Conservation (phyloP, 148 eudicot genomes). For the Pouteria glomerata region DNA sequence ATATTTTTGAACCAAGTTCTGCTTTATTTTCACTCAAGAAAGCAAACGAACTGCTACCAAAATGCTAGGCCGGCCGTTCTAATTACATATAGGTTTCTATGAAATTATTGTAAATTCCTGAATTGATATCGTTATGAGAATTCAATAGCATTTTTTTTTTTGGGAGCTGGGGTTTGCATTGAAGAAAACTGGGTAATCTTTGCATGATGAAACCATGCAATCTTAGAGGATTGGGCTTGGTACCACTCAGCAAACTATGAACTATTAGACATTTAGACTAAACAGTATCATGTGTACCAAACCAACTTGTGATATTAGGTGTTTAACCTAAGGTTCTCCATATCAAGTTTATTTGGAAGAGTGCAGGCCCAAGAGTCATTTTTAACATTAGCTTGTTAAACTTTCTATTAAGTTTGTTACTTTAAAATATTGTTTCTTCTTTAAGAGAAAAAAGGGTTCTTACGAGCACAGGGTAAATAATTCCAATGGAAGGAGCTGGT, state of each 20-base stretch:
- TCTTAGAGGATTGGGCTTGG: not conserved
- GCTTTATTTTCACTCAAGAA: not conserved
- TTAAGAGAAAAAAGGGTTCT: not conserved
- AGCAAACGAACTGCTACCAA: not conserved
- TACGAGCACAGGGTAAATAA: no score
- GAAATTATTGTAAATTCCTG: no score
- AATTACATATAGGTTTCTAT: not conserved
- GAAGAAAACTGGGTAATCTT: not conserved
- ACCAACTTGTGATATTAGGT: not conserved
- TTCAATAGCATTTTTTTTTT: no score
- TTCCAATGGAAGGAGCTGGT: not conserved
- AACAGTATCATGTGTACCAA: not conserved
- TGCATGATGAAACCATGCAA: not conserved
- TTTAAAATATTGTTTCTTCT: not conserved
- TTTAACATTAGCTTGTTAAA: no score
- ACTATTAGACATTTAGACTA: not conserved
- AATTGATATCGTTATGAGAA: not conserved
- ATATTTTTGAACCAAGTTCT: no score
- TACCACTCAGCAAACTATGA: not conserved
- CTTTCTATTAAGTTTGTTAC: not conserved
- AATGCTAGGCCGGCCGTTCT: not conserved
- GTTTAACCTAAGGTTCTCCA: no score
- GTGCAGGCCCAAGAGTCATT: not conserved
- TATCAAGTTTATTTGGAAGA: not conserved
- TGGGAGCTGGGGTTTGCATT: not conserved